A percentile compares a stretch with the other conserved stretches of the same genome.
Evolutionary conservation across 129 eudicot genomes (phyloP).

Genomic region (Scalesia atractyloides): DNA sequence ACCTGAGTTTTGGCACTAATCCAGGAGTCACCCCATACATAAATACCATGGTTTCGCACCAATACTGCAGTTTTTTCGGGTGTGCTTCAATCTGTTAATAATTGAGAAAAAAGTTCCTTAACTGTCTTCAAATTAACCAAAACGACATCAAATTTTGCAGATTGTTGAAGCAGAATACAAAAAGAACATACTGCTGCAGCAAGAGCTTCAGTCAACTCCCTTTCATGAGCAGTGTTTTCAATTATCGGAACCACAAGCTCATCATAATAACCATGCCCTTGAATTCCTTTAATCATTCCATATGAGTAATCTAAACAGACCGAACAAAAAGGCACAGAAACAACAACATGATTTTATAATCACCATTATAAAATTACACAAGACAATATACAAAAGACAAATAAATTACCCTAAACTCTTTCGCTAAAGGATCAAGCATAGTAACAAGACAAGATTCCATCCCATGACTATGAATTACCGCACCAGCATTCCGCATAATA

Average conservation of each 20-base stretch:
- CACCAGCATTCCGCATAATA: conserved; percentile 95
- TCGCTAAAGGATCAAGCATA: conserved; percentile 82
- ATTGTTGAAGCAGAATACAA: not conserved
- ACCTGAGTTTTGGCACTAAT: conserved; percentile 98
- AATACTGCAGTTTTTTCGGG: conserved; percentile 96
- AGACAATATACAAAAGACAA: not conserved
- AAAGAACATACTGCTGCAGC: conserved; percentile 79
- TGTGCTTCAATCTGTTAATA: conserved; percentile 80
- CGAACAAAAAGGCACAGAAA: conserved; percentile 3
- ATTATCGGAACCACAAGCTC: conserved; percentile 96
- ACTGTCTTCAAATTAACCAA: not conserved
- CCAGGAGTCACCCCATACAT: conserved; percentile 98
- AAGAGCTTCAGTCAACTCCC: conserved; percentile 92
- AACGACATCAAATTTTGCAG: conserved; percentile 2
- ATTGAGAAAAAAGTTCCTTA: conserved; percentile 5
- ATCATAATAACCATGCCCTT: conserved; percentile 97
- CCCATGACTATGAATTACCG: conserved; percentile 98
- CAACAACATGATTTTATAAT: conserved; percentile 1
- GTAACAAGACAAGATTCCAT: conserved; percentile 96
- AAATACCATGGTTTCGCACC: conserved; percentile 94
- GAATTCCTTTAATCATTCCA: conserved; percentile 99
- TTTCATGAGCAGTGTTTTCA: conserved; percentile 92
- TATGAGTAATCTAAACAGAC: conserved; percentile 75
- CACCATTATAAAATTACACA: conserved; percentile 7
- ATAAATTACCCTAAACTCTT: conserved; percentile 76